Evolutionary conservation across 306 rosid species (phyloP).

Genomic region (Glycine latifolia): DNA sequence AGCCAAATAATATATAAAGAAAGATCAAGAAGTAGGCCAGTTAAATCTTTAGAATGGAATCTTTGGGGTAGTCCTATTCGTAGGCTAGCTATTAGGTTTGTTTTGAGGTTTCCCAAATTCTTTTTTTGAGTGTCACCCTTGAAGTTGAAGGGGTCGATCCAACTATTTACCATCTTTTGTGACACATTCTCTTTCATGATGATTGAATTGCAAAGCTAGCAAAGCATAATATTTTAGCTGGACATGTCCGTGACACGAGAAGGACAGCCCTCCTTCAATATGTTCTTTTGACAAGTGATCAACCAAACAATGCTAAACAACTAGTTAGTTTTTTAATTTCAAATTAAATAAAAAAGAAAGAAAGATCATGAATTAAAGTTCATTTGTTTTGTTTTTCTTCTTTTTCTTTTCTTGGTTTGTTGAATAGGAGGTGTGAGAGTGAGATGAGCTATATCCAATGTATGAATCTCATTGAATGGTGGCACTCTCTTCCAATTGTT

Average conservation of each 20-base stretch:
- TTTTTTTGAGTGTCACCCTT: slow-evolving; percentile 40
- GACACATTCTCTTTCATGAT: slow-evolving; percentile 42
- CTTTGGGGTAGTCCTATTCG: slow-evolving; percentile 52
- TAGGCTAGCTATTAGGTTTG: slow-evolving; percentile 49
- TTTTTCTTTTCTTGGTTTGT: slow-evolving; percentile 39
- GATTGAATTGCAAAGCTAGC: slow-evolving; percentile 49
- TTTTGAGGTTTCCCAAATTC: slow-evolving; percentile 51
- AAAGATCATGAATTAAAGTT: slow-evolving; percentile 39
- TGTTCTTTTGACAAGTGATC: slow-evolving; percentile 52
- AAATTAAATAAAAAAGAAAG: slow-evolving; percentile 18
- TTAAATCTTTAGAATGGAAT: slow-evolving; percentile 59
- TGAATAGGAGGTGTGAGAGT: slow-evolving; percentile 9
- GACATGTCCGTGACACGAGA: slow-evolving; percentile 62
- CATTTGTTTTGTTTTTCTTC: slow-evolving; percentile 12
- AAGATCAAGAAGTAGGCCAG: slow-evolving; percentile 47
- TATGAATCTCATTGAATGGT: slow-evolving; percentile 27
- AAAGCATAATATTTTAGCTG: slow-evolving; percentile 49
- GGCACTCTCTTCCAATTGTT: slow-evolving; percentile 10
- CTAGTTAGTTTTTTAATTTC: slow-evolving; percentile 18
- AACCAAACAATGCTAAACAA: slow-evolving; percentile 51
- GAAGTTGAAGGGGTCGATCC: slow-evolving; percentile 42
- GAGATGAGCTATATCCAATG: slow-evolving; percentile 31
- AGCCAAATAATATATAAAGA: slow-evolving; percentile 45
- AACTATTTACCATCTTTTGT: slow-evolving; percentile 42
- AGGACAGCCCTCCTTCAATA: slow-evolving; percentile 59